Percentiles rank a stretch among this genome's conserved stretches.
phyloP scores from a whole-genome alignment of 1,284 basidiomycete genomes.

The Microbotryum silenes-acaulis region DNA sequence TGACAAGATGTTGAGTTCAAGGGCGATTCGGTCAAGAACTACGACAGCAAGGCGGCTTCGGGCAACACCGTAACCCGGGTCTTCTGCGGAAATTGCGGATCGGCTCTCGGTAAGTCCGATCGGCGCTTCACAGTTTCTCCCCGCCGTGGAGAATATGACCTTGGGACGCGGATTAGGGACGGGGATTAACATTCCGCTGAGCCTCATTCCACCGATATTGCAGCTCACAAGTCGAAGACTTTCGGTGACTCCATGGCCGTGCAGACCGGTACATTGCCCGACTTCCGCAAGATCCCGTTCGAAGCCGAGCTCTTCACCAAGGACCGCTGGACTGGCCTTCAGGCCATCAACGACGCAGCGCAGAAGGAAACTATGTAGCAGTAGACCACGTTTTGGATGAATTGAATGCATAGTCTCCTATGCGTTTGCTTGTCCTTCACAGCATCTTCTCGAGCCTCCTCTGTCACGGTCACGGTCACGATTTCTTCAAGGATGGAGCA shows the following conservation, averaged over 20 bases:
- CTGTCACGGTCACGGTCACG: too few relatives aligned
- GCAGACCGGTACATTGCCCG: slow-evolving; percentile 30
- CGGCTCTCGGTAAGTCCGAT: slow-evolving; percentile 26
- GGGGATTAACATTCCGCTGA: background rate
- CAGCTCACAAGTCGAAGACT: slow-evolving; percentile 21
- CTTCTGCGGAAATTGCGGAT: slow-evolving; percentile 34
- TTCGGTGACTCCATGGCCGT: slow-evolving; percentile 31
- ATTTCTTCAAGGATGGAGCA: too few relatives aligned
- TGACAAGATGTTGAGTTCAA: slow-evolving; percentile 14
- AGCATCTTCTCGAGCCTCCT: too few relatives aligned
- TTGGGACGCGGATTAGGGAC: too few relatives aligned
- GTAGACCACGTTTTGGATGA: background rate
- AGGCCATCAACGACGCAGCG: slow-evolving; percentile 19
- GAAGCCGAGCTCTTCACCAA: slow-evolving; percentile 34
- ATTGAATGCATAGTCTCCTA: background rate
- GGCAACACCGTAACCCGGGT: slow-evolving; percentile 30
- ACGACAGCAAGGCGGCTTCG: slow-evolving; percentile 25
- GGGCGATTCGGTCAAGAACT: slow-evolving; percentile 30
- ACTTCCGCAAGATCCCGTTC: slow-evolving; percentile 31
- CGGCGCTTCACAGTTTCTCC: background rate
- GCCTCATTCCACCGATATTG: too few relatives aligned
- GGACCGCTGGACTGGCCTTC: slow-evolving; percentile 30
- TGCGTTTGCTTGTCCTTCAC: too few relatives aligned
- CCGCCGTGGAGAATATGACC: too few relatives aligned
- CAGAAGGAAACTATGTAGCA: slow-evolving; percentile 30